A percentile compares a stretch with the other conserved stretches of the same genome.
Conservation (phyloP, 2,329 filamentous ascomycete genomes). For the Neopestalotiopsis clavispora region DNA sequence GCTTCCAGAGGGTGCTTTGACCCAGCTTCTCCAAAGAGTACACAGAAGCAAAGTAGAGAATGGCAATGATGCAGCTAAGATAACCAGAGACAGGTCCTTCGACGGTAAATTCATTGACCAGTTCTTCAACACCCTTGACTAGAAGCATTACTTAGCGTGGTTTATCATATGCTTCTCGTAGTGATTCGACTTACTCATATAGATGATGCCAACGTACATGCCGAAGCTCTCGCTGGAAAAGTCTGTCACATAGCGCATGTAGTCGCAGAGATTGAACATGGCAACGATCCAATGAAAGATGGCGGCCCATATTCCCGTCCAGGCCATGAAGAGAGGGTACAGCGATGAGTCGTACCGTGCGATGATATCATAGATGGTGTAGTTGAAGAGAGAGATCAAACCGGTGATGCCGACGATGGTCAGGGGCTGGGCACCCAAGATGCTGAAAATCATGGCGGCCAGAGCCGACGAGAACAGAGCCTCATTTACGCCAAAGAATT, state of each 20-base stretch:
- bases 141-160: slow-evolving; percentile 44
- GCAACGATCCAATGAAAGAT: slow-evolving; percentile 62
- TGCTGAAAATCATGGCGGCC: slow-evolving; percentile 59
- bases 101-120: slow-evolving; percentile 53
- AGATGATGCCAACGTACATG: too few species aligned
- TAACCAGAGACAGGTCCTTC: slow-evolving; percentile 49
- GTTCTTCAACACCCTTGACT: slow-evolving; percentile 62
- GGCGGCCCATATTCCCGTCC: slow-evolving; percentile 61
- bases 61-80: slow-evolving; percentile 38
- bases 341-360: slow-evolving; percentile 50
- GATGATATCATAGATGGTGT: slow-evolving; percentile 64
- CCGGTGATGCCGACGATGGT: slow-evolving; percentile 64
- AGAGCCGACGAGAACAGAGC: slow-evolving; percentile 58
- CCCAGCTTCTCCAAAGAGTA: slow-evolving; percentile 55
- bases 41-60: slow-evolving; percentile 7
- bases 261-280: slow-evolving; percentile 50
- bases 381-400: slow-evolving; percentile 60
- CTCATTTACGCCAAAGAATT: slow-evolving; percentile 62
- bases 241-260: too few species aligned
- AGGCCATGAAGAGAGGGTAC: slow-evolving; percentile 59
- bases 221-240: too few species aligned
- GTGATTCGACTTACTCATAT: too few species aligned
- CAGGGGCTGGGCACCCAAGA: slow-evolving; percentile 56
- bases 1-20: slow-evolving; percentile 46
- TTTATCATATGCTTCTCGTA: too few species aligned